Base-by-base conservation (phyloP, 768 basidiomycete genomes). In the Mrakia hoshinonis region DNA sequence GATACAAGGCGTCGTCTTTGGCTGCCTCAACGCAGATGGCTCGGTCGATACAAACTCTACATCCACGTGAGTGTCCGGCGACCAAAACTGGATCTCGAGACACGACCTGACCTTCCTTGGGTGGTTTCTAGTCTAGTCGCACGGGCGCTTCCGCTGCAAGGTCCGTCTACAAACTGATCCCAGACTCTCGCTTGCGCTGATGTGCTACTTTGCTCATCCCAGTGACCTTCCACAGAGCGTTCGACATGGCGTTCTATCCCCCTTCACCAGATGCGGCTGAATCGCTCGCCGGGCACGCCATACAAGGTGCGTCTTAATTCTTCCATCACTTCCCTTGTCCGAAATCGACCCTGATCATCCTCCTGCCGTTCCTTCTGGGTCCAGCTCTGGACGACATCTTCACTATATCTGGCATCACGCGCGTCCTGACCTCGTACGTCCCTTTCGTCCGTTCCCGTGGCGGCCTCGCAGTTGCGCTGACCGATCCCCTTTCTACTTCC, bases 141-240 rank as follows among this genome's bases (percentile, higher is more conserved):
- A 10, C 58, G 36, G 7, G 58, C 58, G 31, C 31, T 13, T 5
- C 58, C 58, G 12, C 58, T 61, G 22, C 31, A 61, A 61, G 58
- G 58, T 61, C 36, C 18, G 58, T 34, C 20, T 20, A 36, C 39
- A 5, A 18, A 18, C 62, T 1, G 13, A 24, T 46, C 39, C 7
- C 38, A 20, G 62, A 29, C n/a, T 10, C n/a, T 18, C 39, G 22
- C 24, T 15, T 13, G 24, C 36, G 24, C 36, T 15, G 4, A 39
- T 7, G 20, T 26, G 22, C 26, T 12, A 12, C 63, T 34, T 0
- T n/a, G 24, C n/a, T 61, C 13, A 12, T 68, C 64, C 29, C 58
- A 90, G 89, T 88, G 52, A 89, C 87, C 74, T 90, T 90, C 77
- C 89, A 90, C 76, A 82, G 89, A 68, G 89, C 89, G 38, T 87